Conservation (phyloP, 2,329 filamentous ascomycete species). For the Paecilomyces niveus region DNA sequence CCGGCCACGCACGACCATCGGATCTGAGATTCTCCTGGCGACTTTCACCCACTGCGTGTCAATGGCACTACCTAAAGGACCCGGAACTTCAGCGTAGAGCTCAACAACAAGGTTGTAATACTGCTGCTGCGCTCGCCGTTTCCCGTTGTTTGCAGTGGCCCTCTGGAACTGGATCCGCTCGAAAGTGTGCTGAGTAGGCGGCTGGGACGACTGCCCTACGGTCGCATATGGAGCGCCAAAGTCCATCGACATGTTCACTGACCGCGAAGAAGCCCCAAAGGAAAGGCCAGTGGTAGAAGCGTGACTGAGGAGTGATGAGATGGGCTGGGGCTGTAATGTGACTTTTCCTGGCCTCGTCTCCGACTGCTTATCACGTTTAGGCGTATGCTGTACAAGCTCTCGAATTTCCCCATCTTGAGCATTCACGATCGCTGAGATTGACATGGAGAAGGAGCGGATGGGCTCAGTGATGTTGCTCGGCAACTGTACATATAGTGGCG, state of each 20-base stretch:
- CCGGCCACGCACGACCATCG: slow-evolving; percentile 79
- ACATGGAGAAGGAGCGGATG: slow-evolving; percentile 72
- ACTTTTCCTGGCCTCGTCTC: slow-evolving; percentile 65
- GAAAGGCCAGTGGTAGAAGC: slow-evolving; percentile 16
- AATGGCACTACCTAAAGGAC: slow-evolving; percentile 29
- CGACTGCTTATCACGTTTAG: slow-evolving; percentile 83
- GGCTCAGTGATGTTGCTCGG: slow-evolving; percentile 42
- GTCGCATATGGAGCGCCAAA: slow-evolving; percentile 24
- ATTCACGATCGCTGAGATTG: slow-evolving; percentile 75
- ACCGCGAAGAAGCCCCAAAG: slow-evolving; percentile 18
- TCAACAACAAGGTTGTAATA: slow-evolving; percentile 90
- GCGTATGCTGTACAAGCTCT: slow-evolving; percentile 82
- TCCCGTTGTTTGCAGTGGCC: slow-evolving; percentile 89
- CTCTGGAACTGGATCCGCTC: slow-evolving; percentile 93
- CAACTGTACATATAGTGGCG: slow-evolving; percentile 52
- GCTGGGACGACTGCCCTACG: slow-evolving; percentile 24
- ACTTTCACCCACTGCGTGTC: slow-evolving; percentile 60
- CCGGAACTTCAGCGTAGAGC: slow-evolving; percentile 63
- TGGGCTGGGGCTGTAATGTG: slow-evolving; percentile 59
- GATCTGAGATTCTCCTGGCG: slow-evolving; percentile 65
- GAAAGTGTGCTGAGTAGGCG: slow-evolving; percentile 55
- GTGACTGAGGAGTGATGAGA: slow-evolving; percentile 36
- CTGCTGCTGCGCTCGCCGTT: slow-evolving; percentile 80
- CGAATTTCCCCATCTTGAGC: slow-evolving; percentile 68
- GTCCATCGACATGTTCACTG: slow-evolving; percentile 24